Evolutionary conservation across 805 yeast species (phyloP).

Genomic region (Saccharomycopsis sp.): DNA sequence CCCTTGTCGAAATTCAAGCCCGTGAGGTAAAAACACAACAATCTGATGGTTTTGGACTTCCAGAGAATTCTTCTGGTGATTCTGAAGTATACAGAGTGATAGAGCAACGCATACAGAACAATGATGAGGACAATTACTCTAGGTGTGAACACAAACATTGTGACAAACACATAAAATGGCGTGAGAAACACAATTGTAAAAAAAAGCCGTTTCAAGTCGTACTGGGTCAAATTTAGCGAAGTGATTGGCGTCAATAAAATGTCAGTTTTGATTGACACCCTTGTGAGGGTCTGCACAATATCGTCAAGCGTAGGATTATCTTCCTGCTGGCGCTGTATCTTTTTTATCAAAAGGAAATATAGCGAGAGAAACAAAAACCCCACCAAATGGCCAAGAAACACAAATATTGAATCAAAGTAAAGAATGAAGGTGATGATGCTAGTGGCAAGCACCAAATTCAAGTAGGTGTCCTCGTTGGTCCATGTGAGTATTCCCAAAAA

Average conservation of each 20-base stretch:
- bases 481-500: conserved; percentile 72
- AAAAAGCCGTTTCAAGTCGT: conserved; percentile 72
- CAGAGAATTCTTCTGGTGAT: conserved; percentile 80
- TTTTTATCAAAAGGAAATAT: conserved; percentile 50
- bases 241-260: conserved; percentile 76
- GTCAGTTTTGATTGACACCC: conserved; percentile 70
- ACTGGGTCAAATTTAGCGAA: conserved; percentile 59
- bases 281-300: conserved; percentile 67
- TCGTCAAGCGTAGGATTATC: conserved; percentile 81
- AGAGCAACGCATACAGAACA: conserved; percentile 52
- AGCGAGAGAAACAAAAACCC: conserved; percentile 54
- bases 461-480: conserved; percentile 83
- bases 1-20: conserved; percentile 65
- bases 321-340: conserved; percentile 50
- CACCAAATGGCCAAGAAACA: conserved; percentile 77
- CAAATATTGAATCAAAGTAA: conserved; percentile 72
- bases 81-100: conserved; percentile 80
- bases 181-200: conserved; percentile 82
- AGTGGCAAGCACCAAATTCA: conserved; percentile 55
- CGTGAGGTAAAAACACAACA: conserved; percentile 72
- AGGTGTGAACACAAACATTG: conserved; percentile 66
- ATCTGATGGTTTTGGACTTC: conserved; percentile 68
- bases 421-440: conserved; percentile 51
- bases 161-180: conserved; percentile 70
- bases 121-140: conserved; percentile 48